Percentiles rank a stretch among this genome's conserved stretches.
phyloP scores from a whole-genome alignment of 805 yeast genomes.

The Kodamaea lidongshanica region DNA sequence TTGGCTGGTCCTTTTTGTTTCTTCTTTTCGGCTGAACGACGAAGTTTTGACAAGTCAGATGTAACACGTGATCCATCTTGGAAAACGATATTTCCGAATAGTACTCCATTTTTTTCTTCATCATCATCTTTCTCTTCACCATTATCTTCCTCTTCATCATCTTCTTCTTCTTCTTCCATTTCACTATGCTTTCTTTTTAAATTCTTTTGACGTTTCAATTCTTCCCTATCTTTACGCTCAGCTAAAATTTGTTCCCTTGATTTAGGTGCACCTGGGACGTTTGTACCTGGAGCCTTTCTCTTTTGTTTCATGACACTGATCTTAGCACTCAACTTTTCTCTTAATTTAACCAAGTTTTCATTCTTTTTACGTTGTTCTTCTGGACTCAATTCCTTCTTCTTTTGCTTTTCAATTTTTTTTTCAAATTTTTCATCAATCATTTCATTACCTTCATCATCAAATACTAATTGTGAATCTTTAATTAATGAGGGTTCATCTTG shows the following conservation, averaged over 20 bases:
- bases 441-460: conserved; percentile 70
- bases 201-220: conserved; percentile 39
- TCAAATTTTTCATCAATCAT: conserved; percentile 13
- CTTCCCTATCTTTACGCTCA: conserved; percentile 50
- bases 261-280: conserved; percentile 71
- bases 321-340: conserved; percentile 72
- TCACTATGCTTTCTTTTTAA: conserved; percentile 37
- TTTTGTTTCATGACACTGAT: conserved; percentile 65
- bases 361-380: conserved; percentile 47
- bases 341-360: conserved; percentile 57
- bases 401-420: conserved; percentile 13
- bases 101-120: conserved; percentile 38
- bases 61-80: conserved; percentile 76
- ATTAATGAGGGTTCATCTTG: conserved; percentile 10
- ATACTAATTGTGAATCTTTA: conserved; percentile 34
- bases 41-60: conserved; percentile 55
- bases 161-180: conserved; percentile 37
- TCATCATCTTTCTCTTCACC: conserved; percentile 16
- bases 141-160: conserved; percentile 27
- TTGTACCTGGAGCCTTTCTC: conserved; percentile 89
- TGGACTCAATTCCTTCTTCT: conserved; percentile 29
- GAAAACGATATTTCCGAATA: conserved; percentile 79
- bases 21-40: conserved; percentile 42
- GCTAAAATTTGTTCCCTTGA: conserved; percentile 76
- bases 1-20: conserved; percentile 79